Evolutionary conservation across 2,329 filamentous ascomycete genomes (phyloP).

Genomic region (Alternaria gaisen): DNA sequence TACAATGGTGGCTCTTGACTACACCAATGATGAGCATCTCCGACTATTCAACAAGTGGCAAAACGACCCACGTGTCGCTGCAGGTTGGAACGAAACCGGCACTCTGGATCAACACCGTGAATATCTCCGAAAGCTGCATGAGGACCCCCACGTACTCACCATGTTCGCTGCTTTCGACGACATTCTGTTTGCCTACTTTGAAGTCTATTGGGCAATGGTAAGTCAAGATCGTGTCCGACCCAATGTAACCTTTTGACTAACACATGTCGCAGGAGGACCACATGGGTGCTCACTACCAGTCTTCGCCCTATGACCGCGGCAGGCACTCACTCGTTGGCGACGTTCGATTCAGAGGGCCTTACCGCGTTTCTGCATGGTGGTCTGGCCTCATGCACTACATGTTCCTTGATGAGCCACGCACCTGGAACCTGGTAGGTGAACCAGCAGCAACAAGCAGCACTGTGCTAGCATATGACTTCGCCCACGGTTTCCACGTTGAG

Average conservation of each 20-base stretch:
- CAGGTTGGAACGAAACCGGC: slow-evolving; percentile 82
- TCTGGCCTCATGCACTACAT: slow-evolving; percentile 66
- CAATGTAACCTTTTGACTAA: slow-evolving; percentile 25
- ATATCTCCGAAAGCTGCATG: slow-evolving; percentile 73
- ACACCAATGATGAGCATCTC: slow-evolving; percentile 69
- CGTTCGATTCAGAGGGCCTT: slow-evolving; percentile 62
- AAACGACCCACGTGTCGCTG: slow-evolving; percentile 81
- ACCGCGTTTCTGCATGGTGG: slow-evolving; percentile 67
- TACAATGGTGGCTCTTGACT: slow-evolving; percentile 78
- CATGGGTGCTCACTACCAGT: slow-evolving; percentile 66
- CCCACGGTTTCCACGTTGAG: slow-evolving; percentile 75
- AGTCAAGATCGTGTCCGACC: slow-evolving; percentile 16
- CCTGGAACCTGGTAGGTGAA: slow-evolving; percentile 68
- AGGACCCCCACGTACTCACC: slow-evolving; percentile 75
- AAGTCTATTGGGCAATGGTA: slow-evolving; percentile 80
- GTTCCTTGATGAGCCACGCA: slow-evolving; percentile 67
- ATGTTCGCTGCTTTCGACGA: slow-evolving; percentile 77
- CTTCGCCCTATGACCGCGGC: slow-evolving; percentile 66
- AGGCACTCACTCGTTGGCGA: slow-evolving; percentile 69
- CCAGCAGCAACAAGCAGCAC: slow-evolving; percentile 75
- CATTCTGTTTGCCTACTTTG: slow-evolving; percentile 77
- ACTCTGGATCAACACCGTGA: slow-evolving; percentile 76
- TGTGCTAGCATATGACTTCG: slow-evolving; percentile 77
- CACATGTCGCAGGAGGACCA: slow-evolving; percentile 61
- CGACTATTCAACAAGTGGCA: slow-evolving; percentile 80